phyloP scores from a whole-genome alignment of 805 yeast genomes.

The Hyphopichia homilentoma region DNA sequence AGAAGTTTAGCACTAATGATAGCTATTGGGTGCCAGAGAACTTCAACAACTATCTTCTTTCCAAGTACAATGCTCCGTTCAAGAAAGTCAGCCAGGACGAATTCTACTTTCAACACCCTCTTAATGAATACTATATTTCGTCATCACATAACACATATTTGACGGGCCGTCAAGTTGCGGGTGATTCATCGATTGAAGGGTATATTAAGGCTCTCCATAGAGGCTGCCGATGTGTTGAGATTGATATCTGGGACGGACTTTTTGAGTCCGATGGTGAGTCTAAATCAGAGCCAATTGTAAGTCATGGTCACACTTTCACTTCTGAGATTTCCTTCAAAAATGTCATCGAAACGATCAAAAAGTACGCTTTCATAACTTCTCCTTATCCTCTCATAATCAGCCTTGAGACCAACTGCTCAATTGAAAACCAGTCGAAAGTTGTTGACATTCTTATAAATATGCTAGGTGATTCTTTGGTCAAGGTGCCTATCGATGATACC shows the following conservation, averaged over 20 bases:
- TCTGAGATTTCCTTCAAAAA: constrained; percentile 63
- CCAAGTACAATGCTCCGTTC: constrained; percentile 21
- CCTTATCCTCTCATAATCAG: constrained; percentile 85
- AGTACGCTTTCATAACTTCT: constrained; percentile 84
- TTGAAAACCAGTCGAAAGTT: constrained; percentile 61
- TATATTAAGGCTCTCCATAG: constrained; percentile 82
- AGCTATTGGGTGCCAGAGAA: constrained; percentile 22
- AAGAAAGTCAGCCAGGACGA: constrained; percentile 7
- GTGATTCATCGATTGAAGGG: constrained; percentile 84
- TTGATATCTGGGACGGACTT: constrained; percentile 84
- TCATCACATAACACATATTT: constrained; percentile 95
- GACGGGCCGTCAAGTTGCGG: constrained; percentile 83
- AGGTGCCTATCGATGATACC: constrained; percentile 30
- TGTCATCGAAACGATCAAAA: constrained; percentile 69
- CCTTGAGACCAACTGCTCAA: constrained; percentile 76
- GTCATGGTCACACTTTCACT: constrained; percentile 86
- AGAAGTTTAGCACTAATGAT: constrained; percentile 20
- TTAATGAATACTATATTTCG: constrained; percentile 83
- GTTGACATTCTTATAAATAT: constrained; percentile 49
- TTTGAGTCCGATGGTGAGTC: constrained; percentile 37
- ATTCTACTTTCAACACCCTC: constrained; percentile 45
- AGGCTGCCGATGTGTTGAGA: constrained; percentile 93
- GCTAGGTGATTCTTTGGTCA: constrained; percentile 57
- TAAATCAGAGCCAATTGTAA: constrained; percentile 71
- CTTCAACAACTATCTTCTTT: constrained; percentile 34